Conservation (phyloP, 2,329 filamentous ascomycete genomes). For the Periconia digitata region DNA sequence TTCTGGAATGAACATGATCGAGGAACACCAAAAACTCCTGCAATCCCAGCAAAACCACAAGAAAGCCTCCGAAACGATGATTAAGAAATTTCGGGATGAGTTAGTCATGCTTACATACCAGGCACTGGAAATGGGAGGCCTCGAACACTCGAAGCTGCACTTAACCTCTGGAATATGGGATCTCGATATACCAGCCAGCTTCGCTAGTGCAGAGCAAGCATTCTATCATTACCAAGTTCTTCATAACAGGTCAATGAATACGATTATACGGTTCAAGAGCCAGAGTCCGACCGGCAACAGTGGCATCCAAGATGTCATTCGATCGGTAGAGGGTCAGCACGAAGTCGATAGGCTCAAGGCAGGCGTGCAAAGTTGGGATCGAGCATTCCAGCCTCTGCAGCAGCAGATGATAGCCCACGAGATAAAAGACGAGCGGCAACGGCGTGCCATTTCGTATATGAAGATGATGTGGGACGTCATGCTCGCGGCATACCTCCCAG, state of each 20-base stretch:
- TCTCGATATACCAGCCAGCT: neutral
- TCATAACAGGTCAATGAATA: neutral
- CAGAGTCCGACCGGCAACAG: neutral
- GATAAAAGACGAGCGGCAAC: neutral
- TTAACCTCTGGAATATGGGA: neutral
- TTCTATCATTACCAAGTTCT: neutral
- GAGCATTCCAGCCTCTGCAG: neutral
- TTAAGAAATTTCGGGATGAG: too few relatives aligned
- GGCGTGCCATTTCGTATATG: neutral
- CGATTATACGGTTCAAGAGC: neutral
- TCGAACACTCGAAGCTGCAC: neutral
- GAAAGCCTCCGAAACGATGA: neutral
- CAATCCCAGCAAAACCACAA: neutral
- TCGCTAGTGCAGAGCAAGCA: neutral
- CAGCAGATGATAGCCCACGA: neutral
- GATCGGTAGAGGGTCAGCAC: neutral
- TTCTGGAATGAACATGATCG: neutral
- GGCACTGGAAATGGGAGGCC: neutral
- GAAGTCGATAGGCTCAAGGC: neutral
- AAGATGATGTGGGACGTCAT: neutral
- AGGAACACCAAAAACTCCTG: neutral
- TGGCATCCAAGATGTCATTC: neutral
- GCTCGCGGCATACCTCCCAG: neutral
- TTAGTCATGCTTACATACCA: neutral
- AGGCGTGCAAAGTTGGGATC: neutral